These are phyloP conservation scores for Mrakia frigida DNA, from an alignment of 768 basidiomycete species.

Conservation along the genomic window DNA sequence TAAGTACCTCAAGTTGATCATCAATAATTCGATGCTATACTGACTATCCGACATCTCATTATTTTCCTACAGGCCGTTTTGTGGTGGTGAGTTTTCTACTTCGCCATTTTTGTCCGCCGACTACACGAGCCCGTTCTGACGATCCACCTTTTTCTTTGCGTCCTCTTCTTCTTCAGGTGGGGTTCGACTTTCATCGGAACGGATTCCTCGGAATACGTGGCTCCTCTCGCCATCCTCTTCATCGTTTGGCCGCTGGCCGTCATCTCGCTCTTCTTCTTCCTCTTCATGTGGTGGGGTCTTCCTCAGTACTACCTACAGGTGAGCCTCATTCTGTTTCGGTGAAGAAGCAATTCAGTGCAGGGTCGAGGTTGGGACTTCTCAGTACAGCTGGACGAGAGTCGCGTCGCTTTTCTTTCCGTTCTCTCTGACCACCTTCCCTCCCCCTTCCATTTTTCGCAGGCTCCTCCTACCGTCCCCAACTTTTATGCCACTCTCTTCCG, in stretches of 20 bases:
- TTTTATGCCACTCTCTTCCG: slow-evolving; percentile 85
- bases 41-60: too few relatives aligned
- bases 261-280: slow-evolving; percentile 69
- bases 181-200: slow-evolving; percentile 65
- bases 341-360: too few relatives aligned
- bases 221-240: slow-evolving; percentile 69
- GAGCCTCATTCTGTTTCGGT: background rate
- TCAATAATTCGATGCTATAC: too few relatives aligned
- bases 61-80: slow-evolving; percentile 52
- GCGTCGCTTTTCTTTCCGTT: too few relatives aligned
- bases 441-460: slow-evolving; percentile 42
- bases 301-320: slow-evolving; percentile 58
- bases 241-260: slow-evolving; percentile 75
- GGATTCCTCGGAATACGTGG: slow-evolving; percentile 49
- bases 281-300: slow-evolving; percentile 75
- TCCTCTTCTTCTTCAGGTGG: slow-evolving; percentile 51
- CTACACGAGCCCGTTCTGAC: background rate
- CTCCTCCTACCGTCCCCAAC: slow-evolving; percentile 91
- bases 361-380: too few relatives aligned
- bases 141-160: background rate
- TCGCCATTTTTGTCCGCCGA: background rate
- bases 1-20: too few relatives aligned
- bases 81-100: slow-evolving; percentile 56
- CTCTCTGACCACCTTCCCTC: too few relatives aligned
- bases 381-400: too few relatives aligned